Evolutionary conservation across 2,329 filamentous ascomycete species (phyloP).

Genomic region (Tolypocladium endophyticum): DNA sequence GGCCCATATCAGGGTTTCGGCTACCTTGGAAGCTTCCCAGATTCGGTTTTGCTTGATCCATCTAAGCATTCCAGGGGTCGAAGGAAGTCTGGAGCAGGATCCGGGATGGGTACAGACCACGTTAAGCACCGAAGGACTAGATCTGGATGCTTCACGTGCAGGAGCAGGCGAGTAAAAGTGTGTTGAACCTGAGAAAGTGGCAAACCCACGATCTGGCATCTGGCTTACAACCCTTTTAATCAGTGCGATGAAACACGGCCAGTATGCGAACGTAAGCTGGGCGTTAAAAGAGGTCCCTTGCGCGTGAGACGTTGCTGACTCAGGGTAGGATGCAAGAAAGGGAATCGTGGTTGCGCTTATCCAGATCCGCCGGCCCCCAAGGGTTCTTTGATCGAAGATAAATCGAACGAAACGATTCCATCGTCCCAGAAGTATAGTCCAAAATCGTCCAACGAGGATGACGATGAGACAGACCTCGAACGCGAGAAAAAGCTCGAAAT

Average conservation of each 20-base stretch:
- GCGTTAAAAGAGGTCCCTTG: background rate
- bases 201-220: constrained; percentile 14
- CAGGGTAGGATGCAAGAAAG: constrained; percentile 74
- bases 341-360: constrained; percentile 81
- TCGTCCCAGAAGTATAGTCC: constrained; percentile 35
- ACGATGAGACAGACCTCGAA: constrained; percentile 23
- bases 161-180: constrained; percentile 77
- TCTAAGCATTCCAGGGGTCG: constrained; percentile 38
- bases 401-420: constrained; percentile 26
- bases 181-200: constrained; percentile 5
- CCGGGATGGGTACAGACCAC: constrained; percentile 45
- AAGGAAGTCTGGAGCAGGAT: constrained; percentile 32
- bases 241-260: constrained; percentile 88
- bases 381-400: constrained; percentile 13
- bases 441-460: constrained; percentile 36
- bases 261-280: constrained; percentile 61
- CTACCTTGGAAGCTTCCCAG: constrained; percentile 39
- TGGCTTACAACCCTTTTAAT: background rate
- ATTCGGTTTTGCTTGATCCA: constrained; percentile 36
- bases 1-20: constrained; percentile 35
- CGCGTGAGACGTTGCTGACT: constrained; percentile 3
- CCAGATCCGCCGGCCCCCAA: constrained; percentile 54
- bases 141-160: constrained; percentile 88
- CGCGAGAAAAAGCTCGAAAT: constrained; percentile 34
- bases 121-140: constrained; percentile 90